Conservation (phyloP, 2,329 filamentous ascomycete species). For the Fusarium graminum region DNA sequence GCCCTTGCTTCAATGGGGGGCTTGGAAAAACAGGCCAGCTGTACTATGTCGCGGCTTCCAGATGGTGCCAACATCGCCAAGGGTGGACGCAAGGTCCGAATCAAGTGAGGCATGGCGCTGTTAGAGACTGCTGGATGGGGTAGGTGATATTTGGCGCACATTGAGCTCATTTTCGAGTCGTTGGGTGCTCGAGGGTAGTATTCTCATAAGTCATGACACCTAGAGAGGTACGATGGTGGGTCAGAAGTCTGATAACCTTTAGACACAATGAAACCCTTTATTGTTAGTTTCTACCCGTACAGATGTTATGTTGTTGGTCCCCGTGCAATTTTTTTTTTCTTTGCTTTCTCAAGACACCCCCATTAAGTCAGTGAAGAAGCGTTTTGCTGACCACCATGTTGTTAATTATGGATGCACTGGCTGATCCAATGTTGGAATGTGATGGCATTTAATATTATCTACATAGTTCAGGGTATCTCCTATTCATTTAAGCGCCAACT, state of each 20-base stretch:
- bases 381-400: background rate
- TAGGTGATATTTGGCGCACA: background rate
- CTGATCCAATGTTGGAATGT: background rate
- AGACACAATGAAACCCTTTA: constrained; percentile 48
- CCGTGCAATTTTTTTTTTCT: background rate
- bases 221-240: constrained; percentile 1
- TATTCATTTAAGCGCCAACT: constrained; percentile 47
- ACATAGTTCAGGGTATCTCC: constrained; percentile 42
- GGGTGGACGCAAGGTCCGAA: constrained; percentile 65
- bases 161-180: background rate
- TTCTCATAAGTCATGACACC: background rate
- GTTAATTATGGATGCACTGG: background rate
- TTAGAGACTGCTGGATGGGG: background rate
- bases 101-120: constrained; percentile 46
- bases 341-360: background rate
- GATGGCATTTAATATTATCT: background rate
- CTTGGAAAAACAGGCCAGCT: constrained; percentile 78
- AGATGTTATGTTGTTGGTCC: constrained; percentile 6
- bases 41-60: constrained; percentile 86
- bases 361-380: background rate
- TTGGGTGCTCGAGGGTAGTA: background rate
- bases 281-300: constrained; percentile 34
- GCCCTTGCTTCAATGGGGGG: constrained; percentile 91
- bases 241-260: constrained; percentile 18
- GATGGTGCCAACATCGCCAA: constrained; percentile 66